Base-by-base conservation (phyloP, 192 early-diverging fungal genomes). In the Entomortierella parvispora region DNA sequence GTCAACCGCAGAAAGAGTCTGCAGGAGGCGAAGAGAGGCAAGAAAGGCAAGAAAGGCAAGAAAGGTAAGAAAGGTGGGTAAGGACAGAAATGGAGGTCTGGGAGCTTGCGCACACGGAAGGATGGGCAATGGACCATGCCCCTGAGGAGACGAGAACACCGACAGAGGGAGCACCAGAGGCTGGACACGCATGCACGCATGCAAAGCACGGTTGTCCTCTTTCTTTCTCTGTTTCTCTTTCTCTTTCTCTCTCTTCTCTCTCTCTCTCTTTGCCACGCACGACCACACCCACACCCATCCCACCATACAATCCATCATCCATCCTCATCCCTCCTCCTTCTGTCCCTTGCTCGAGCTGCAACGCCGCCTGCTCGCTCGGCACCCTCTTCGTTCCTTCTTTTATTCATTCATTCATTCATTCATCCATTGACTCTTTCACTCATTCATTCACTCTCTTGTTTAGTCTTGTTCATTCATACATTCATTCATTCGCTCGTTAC, bases 341-440 rank as follows among this genome's bases (percentile, higher is more conserved):
- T n/a, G n/a, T n/a, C n/a, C n/a, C n/a, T n/a, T n/a, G n/a, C n/a
- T n/a, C n/a, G n/a, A n/a, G n/a, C n/a, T 9, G 12, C 37, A 40
- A 12, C 37, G 12, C 37, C 37, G 37, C 55, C 32, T 28, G 17
- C 2, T 28, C 48, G n/a, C 14, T 47, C 14, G 18, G 26, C 53
- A 15, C 54, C 20, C 40, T 14, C 53, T 40, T 23, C n/a, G 31
- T 23, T 12, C 51, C 31, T 31, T 51, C 25, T 69, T 29, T 46
- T 20, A 61, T 55, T 12, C 37, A 40, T 40, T 40, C 37, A 22
- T 51, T 28, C 46, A n/a, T 22, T 34, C 54, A 34, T 68, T 58
- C 40, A 54, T 44, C 48, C 4, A 22, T 69, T 12, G 12, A 40
- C 12, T 12, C 37, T 12, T 40, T 12, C 37, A 40, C 37, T 40